Evolutionary conservation across 2,329 filamentous ascomycete genomes (phyloP).

Genomic region (Calcarisporium arbuscula): DNA sequence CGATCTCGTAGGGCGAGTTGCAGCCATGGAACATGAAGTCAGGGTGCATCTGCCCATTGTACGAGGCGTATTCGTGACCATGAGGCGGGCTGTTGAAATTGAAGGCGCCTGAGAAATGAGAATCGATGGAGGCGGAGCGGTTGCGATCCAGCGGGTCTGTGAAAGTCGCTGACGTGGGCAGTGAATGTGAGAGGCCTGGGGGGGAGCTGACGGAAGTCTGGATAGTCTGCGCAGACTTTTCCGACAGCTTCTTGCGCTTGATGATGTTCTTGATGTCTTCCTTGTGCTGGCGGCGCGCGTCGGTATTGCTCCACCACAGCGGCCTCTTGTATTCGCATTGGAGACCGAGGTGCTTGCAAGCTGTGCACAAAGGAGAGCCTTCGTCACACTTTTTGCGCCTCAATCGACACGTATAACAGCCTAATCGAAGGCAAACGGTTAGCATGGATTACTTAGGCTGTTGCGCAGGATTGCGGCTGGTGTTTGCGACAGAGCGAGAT

Average conservation of each 20-base stretch:
- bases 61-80: slow-evolving; percentile 51
- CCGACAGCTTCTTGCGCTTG: slow-evolving; percentile 89
- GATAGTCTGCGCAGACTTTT: slow-evolving; percentile 64
- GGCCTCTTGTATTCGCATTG: slow-evolving; percentile 95
- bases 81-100: slow-evolving; percentile 61
- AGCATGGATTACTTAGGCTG: no score
- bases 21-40: slow-evolving; percentile 49
- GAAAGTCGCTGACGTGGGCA: slow-evolving; percentile 74
- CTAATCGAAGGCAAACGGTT: slow-evolving; percentile 28
- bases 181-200: slow-evolving; percentile 72
- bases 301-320: slow-evolving; percentile 95
- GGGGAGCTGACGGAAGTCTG: slow-evolving; percentile 59
- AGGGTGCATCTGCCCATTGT: slow-evolving; percentile 56
- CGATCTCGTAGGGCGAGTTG: slow-evolving; percentile 81
- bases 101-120: slow-evolving; percentile 67
- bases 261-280: slow-evolving; percentile 96
- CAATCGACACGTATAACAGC: slow-evolving; percentile 63
- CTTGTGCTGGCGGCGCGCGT: slow-evolving; percentile 79
- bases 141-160: slow-evolving; percentile 68
- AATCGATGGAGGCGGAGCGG: slow-evolving; percentile 73
- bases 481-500: not conserved
- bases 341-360: slow-evolving; percentile 70
- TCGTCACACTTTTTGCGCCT: slow-evolving; percentile 66
- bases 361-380: slow-evolving; percentile 54
- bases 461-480: no score